These are phyloP conservation scores for Solanum dulcamara DNA, from an alignment of 257 asterid genomes.

Conservation along the genomic window DNA sequence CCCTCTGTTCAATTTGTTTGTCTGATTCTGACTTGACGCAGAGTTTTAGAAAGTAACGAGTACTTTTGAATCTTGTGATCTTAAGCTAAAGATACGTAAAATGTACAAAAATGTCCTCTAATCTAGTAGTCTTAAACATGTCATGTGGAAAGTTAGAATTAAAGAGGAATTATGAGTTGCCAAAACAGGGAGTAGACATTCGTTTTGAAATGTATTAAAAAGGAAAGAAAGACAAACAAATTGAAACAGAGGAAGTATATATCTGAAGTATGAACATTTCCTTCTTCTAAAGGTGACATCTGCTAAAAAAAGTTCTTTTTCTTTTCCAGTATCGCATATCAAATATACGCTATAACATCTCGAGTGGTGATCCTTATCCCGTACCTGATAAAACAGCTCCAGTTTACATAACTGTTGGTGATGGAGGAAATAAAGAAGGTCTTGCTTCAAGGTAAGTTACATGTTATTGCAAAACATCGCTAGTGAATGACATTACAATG, in stretches of 20 bases:
- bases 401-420: conserved; percentile 86
- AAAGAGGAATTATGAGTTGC: accelerated
- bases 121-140: neutral
- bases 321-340: conserved; percentile 80
- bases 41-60: neutral
- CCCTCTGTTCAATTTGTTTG: neutral
- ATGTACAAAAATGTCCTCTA: neutral
- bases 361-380: conserved; percentile 47
- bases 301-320: neutral
- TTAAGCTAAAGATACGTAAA: neutral
- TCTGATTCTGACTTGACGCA: accelerated
- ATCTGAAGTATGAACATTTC: neutral
- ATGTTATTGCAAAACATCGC: neutral
- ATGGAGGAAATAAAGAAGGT: conserved; percentile 99
- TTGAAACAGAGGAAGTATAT: neutral
- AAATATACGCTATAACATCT: conserved; percentile 36
- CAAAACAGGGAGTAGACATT: neutral
- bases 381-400: conserved; percentile 84
- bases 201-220: neutral
- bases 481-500: neutral
- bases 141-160: neutral
- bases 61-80: neutral
- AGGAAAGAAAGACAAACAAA: neutral
- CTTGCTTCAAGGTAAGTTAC: conserved; percentile 57
- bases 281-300: neutral